Evolutionary conservation across 2,329 filamentous ascomycete species (phyloP).

Genomic region (Curvularia sp.): DNA sequence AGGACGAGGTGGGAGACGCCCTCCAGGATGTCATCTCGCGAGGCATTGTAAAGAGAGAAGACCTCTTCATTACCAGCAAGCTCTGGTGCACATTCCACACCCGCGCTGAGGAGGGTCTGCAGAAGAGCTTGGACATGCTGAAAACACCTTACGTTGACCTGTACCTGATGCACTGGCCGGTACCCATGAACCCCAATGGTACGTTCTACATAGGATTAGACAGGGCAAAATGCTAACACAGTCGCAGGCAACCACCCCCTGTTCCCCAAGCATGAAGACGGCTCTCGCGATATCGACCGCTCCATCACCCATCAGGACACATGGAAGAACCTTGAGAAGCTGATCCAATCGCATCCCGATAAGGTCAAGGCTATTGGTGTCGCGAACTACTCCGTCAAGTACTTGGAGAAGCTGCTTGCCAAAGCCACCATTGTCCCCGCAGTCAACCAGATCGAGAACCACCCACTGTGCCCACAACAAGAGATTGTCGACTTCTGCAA

Average conservation of each 20-base stretch:
- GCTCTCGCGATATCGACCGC: conserved; percentile 73
- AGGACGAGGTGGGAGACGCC: conserved; percentile 81
- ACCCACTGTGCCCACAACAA: conserved; percentile 73
- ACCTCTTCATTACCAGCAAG: conserved; percentile 86
- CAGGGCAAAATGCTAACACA: conserved; percentile 6
- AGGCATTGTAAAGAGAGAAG: conserved; percentile 74
- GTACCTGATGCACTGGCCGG: conserved; percentile 83
- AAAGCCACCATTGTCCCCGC: conserved; percentile 70
- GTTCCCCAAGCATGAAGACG: conserved; percentile 77
- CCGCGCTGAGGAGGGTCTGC: conserved; percentile 71
- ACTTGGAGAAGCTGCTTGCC: conserved; percentile 58
- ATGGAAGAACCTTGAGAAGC: conserved; percentile 77
- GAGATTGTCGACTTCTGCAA: conserved; percentile 74
- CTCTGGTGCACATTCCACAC: conserved; percentile 83
- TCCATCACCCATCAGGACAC: conserved; percentile 75
- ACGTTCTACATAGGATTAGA: neutral
- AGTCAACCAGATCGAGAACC: conserved; percentile 77
- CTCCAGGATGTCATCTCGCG: conserved; percentile 74
- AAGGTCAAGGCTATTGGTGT: conserved; percentile 60
- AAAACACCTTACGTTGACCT: conserved; percentile 84
- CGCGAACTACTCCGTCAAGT: conserved; percentile 58
- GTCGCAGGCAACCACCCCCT: conserved; percentile 68
- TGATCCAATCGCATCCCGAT: conserved; percentile 55
- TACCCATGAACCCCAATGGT: conserved; percentile 80
- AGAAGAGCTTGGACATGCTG: conserved; percentile 74